Conservation (phyloP, 176 grass and related monocot species). For the sorghum (Sorghum bicolor) region DNA sequence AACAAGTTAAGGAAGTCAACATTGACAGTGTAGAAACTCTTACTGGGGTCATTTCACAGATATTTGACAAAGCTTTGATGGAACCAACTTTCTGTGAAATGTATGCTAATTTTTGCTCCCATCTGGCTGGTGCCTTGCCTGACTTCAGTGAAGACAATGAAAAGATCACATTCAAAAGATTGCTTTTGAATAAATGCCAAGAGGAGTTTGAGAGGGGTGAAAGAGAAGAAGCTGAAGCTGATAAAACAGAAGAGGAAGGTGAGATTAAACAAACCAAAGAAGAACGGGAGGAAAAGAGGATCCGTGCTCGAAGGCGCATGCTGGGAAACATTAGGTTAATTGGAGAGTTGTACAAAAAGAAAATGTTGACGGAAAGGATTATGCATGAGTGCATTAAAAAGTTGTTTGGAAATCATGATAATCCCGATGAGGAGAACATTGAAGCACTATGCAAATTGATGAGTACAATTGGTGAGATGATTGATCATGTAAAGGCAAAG, state of each 20-base stretch:
- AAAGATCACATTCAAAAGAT: slow-evolving; percentile 88
- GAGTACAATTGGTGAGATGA: slow-evolving; percentile 97
- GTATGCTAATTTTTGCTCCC: slow-evolving; percentile 85
- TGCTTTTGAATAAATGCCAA: slow-evolving; percentile 91
- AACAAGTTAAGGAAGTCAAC: slow-evolving; percentile 71
- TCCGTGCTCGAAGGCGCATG: slow-evolving; percentile 77
- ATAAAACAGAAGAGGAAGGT: slow-evolving; percentile 87
- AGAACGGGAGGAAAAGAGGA: slow-evolving; percentile 76
- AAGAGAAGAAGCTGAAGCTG: slow-evolving; percentile 89
- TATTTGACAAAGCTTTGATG: slow-evolving; percentile 98
- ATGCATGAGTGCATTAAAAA: slow-evolving; percentile 99
- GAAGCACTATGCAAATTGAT: slow-evolving; percentile 96
- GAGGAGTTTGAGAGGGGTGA: slow-evolving; percentile 98
- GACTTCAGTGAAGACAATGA: slow-evolving; percentile 74
- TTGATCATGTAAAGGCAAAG: slow-evolving; percentile 86
- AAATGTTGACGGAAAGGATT: slow-evolving; percentile 87
- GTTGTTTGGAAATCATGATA: slow-evolving; percentile 57
- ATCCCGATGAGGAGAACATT: slow-evolving; percentile 84
- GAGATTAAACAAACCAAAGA: slow-evolving; percentile 81
- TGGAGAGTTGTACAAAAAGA: slow-evolving; percentile 95
- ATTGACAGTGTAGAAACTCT: slow-evolving; percentile 74
- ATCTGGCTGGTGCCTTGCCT: slow-evolving; percentile 63
- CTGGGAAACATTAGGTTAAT: slow-evolving; percentile 96
- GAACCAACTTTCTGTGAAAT: slow-evolving; percentile 99
- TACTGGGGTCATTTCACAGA: slow-evolving; percentile 82